phyloP scores from a whole-genome alignment of 1,284 basidiomycete genomes.

The Boletus sp. region DNA sequence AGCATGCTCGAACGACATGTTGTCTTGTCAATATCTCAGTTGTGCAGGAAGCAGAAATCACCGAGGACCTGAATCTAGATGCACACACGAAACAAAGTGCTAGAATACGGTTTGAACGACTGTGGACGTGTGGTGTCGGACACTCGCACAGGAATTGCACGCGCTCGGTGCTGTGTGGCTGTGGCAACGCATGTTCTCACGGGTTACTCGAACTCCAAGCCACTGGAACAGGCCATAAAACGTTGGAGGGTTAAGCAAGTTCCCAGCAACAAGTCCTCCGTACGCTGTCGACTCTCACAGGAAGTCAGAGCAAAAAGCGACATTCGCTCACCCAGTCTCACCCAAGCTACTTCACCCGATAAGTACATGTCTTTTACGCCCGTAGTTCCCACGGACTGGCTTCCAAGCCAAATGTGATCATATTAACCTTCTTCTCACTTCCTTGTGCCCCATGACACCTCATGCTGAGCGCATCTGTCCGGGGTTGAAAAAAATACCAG shows the following conservation, averaged over 20 bases:
- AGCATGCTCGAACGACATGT: constrained; percentile 77
- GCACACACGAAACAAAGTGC: neutral
- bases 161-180: too few relatives aligned
- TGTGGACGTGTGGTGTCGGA: neutral
- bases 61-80: neutral
- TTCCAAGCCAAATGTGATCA: neutral
- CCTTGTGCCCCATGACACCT: neutral
- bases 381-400: neutral
- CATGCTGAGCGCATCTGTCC: neutral
- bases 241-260: too few relatives aligned
- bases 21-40: neutral
- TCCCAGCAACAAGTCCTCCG: too few relatives aligned
- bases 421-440: neutral
- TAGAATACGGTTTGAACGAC: neutral
- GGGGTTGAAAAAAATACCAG: constrained; percentile 1
- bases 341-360: neutral
- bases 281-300: neutral
- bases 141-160: too few relatives aligned
- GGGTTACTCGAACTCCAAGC: too few relatives aligned
- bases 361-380: neutral
- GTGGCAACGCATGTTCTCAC: constrained; percentile 3
- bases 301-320: neutral
- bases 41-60: neutral
- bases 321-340: neutral
- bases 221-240: too few relatives aligned